These are phyloP conservation scores for Fusarium clavum DNA, from an alignment of 2,329 filamentous ascomycete genomes.

Conservation along the genomic window DNA sequence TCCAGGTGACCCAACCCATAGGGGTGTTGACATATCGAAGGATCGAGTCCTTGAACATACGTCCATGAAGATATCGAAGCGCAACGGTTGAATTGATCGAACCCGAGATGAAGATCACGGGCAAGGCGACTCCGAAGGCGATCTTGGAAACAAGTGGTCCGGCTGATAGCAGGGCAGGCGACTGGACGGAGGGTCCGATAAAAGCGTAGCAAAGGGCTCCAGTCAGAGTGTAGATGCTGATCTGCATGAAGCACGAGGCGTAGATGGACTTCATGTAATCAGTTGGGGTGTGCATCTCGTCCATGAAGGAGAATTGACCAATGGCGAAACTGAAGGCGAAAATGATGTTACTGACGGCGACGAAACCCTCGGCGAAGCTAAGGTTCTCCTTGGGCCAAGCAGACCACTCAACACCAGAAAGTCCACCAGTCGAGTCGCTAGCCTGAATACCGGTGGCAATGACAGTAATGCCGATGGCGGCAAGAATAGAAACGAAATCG, in stretches of 20 bases:
- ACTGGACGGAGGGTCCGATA: constrained; percentile 70
- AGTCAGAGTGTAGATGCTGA: constrained; percentile 73
- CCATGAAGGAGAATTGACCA: constrained; percentile 41
- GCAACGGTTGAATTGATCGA: constrained; percentile 39
- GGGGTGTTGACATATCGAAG: constrained; percentile 35
- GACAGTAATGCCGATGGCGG: constrained; percentile 69
- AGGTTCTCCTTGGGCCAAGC: constrained; percentile 59
- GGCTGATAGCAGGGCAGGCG: constrained; percentile 76
- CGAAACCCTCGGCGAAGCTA: constrained; percentile 66
- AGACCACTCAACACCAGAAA: constrained; percentile 54
- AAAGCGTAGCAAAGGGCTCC: constrained; percentile 77
- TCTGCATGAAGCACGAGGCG: constrained; percentile 71
- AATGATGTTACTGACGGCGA: constrained; percentile 70
- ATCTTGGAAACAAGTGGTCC: constrained; percentile 70
- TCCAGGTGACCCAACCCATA: constrained; percentile 37
- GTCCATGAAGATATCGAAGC: constrained; percentile 36
- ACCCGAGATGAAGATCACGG: constrained; percentile 54
- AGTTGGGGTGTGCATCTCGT: constrained; percentile 40
- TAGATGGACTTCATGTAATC: constrained; percentile 64
- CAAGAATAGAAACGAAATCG: constrained; percentile 70
- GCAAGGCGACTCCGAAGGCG: constrained; percentile 75
- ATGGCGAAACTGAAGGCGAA: constrained; percentile 42
- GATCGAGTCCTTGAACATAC: constrained; percentile 38
- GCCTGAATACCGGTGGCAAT: constrained; percentile 68
- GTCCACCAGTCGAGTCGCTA: constrained; percentile 47